A percentile compares a stretch with the other conserved stretches of the same genome.
These are phyloP conservation scores for Ophiosphaerella herpotricha DNA, from an alignment of 2,329 filamentous ascomycete species.

Conservation along the genomic window DNA sequence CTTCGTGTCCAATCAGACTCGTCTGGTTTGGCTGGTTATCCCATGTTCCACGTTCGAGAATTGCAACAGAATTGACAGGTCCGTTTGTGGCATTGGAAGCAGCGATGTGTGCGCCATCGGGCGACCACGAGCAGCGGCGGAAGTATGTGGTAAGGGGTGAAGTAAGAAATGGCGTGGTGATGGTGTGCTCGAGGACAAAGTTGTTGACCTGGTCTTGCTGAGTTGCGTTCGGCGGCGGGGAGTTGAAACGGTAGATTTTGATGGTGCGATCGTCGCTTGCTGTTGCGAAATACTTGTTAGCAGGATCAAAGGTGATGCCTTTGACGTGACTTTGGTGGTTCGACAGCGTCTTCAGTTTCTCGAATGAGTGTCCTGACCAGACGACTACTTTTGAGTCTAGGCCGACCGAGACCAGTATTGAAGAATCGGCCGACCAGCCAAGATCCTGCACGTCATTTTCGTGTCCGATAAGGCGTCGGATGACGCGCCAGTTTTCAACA, in stretches of 20 bases:
- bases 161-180: conserved; percentile 82
- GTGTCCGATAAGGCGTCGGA: conserved; percentile 89
- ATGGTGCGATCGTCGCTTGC: conserved; percentile 96
- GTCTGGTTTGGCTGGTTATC: conserved; percentile 68
- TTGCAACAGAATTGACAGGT: conserved; percentile 94
- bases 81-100: conserved; percentile 97
- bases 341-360: conserved; percentile 92
- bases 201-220: conserved; percentile 97
- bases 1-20: conserved; percentile 98
- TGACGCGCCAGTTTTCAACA: conserved; percentile 97
- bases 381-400: conserved; percentile 97
- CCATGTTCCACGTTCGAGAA: conserved; percentile 90
- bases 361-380: conserved; percentile 97
- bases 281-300: conserved; percentile 99
- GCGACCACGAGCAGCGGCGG: conserved; percentile 94
- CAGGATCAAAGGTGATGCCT: conserved; percentile 96
- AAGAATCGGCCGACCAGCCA: conserved; percentile 95
- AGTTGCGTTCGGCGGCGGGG: conserved; percentile 83
- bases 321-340: conserved; percentile 98
- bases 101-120: conserved; percentile 94
- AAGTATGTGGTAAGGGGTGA: conserved; percentile 98
- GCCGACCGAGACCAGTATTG: conserved; percentile 92
- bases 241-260: conserved; percentile 93
- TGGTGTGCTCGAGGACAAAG: conserved; percentile 92
- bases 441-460: conserved; percentile 99